A percentile compares a stretch with the other conserved stretches of the same genome.
phyloP scores from a whole-genome alignment of 305 asterid species.

The Andrographis paniculata region DNA sequence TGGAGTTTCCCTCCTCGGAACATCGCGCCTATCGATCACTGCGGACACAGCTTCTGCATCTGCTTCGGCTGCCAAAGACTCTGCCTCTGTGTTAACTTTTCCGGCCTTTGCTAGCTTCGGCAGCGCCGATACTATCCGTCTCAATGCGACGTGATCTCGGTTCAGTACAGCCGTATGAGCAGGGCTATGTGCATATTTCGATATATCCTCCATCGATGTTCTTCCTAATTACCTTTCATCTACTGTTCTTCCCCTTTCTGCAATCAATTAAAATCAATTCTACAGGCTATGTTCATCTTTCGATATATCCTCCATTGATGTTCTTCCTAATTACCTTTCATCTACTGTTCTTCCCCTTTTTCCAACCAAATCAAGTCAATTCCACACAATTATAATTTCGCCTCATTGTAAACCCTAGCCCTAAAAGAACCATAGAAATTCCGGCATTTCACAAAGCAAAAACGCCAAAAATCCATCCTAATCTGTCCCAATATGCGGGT shows the following conservation, averaged over 20 bases:
- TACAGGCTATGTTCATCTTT: too few species aligned
- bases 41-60: conserved; percentile 74
- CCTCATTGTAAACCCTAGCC: too few species aligned
- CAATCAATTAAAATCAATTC: too few species aligned
- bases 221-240: too few species aligned
- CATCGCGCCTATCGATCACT: conserved; percentile 83
- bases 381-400: too few species aligned
- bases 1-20: conserved; percentile 94
- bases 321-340: too few species aligned
- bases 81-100: conserved; percentile 72
- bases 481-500: conserved; percentile 18
- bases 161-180: conserved; percentile 75
- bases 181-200: conserved; percentile 75
- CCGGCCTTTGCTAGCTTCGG: conserved; percentile 82
- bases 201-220: conserved; percentile 83
- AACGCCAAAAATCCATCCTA: conserved; percentile 14
- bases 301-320: too few species aligned
- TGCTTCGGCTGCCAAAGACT: conserved; percentile 74
- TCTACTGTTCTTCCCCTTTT: too few species aligned
- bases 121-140: conserved; percentile 50
- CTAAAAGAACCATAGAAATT: too few species aligned
- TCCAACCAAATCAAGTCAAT: too few species aligned
- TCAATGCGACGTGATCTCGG: conserved; percentile 59
- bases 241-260: not conserved
- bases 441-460: too few species aligned